These are phyloP conservation scores for Austroboletus novae-zelandiae DNA, from an alignment of 1,284 basidiomycete genomes.

Conservation along the genomic window DNA sequence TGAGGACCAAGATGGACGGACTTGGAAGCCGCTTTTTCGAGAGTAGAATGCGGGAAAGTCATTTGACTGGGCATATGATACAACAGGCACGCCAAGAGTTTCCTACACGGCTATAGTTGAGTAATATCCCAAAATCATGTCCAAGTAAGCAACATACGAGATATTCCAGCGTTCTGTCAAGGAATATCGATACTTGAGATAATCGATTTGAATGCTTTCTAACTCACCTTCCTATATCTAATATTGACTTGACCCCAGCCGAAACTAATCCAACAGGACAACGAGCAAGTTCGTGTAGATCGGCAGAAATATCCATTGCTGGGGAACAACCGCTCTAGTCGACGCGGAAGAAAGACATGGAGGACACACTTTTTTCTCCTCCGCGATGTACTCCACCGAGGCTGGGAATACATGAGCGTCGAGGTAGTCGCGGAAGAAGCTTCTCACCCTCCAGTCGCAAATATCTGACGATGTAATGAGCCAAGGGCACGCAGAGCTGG, in stretches of 20 bases:
- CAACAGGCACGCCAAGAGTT: conserved; percentile 92
- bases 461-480: conserved; percentile 48
- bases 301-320: conserved; percentile 97
- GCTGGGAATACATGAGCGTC: conserved; percentile 37
- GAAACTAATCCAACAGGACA: conserved; percentile 91
- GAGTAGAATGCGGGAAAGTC: conserved; percentile 97
- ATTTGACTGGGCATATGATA: conserved; percentile 71
- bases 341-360: background rate
- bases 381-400: conserved; percentile 94
- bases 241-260: conserved; percentile 92
- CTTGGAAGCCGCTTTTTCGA: conserved; percentile 80
- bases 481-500: background rate
- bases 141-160: conserved; percentile 49
- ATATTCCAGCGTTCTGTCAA: conserved; percentile 84
- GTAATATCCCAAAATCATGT: background rate
- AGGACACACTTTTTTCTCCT: conserved; percentile 73
- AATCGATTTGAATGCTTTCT: background rate
- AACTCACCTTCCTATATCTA: conserved; percentile 81
- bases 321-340: background rate
- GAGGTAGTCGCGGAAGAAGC: background rate
- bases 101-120: conserved; percentile 56
- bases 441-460: conserved; percentile 76
- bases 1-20: background rate
- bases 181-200: conserved; percentile 7
- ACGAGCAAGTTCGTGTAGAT: conserved; percentile 79